Evolutionary conservation across 1,139 yeast species (phyloP).

Genomic region (Scheffersomyces stambukii): DNA sequence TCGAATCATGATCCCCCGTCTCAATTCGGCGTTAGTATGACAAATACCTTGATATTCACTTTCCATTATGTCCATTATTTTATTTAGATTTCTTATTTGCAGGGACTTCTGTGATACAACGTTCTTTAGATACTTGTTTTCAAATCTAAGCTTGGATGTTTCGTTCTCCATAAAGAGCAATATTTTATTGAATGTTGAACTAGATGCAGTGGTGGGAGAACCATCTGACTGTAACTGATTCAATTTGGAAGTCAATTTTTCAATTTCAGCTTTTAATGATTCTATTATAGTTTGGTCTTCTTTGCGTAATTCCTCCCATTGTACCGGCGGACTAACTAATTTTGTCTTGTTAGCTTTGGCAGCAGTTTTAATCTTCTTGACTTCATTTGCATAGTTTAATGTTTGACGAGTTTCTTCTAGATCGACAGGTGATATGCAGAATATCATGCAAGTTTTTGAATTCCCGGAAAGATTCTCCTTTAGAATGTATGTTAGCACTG

Average conservation of each 20-base stretch:
- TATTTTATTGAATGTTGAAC: constrained; percentile 14
- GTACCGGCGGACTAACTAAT: constrained; percentile 23
- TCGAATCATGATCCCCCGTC: too few relatives aligned
- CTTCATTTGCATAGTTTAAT: constrained; percentile 69
- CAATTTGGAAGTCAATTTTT: constrained; percentile 24
- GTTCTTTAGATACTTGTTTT: constrained; percentile 27
- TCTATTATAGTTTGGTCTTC: constrained; percentile 27
- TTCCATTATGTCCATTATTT: constrained; percentile 27
- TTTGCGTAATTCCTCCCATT: constrained; percentile 28
- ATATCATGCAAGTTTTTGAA: constrained; percentile 71
- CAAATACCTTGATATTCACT: constrained; percentile 21
- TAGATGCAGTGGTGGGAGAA: constrained; percentile 3
- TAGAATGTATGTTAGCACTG: constrained; percentile 65
- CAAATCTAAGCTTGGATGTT: constrained; percentile 26
- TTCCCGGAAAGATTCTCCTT: constrained; percentile 74
- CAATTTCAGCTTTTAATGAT: constrained; percentile 28
- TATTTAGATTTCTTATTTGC: constrained; percentile 23
- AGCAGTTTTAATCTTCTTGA: constrained; percentile 60
- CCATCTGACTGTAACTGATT: constrained; percentile 6
- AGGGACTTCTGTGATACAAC: constrained; percentile 16
- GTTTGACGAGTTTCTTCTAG: constrained; percentile 74
- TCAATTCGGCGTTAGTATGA: too few relatives aligned
- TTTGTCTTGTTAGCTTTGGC: constrained; percentile 48
- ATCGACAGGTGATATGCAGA: constrained; percentile 72
- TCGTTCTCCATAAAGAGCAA: constrained; percentile 32